Percentiles rank a stretch among this genome's conserved stretches.
Conservation (phyloP, 2,329 filamentous ascomycete genomes). For the Chaetomium sp. region DNA sequence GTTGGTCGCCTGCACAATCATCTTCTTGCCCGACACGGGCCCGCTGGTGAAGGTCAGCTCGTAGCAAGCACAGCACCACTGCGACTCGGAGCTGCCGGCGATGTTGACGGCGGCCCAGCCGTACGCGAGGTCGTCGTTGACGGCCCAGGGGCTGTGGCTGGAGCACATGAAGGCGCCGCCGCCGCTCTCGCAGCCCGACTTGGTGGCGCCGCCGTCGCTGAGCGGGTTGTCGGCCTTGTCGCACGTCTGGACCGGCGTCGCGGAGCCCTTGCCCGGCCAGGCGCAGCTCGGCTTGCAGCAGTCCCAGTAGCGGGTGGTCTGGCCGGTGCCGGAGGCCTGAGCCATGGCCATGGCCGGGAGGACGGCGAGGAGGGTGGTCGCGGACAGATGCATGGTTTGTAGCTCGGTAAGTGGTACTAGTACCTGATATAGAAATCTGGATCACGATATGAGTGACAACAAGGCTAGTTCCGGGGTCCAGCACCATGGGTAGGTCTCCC, state of each 20-base stretch:
- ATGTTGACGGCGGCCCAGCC: constrained; percentile 57
- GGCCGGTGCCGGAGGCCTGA: constrained; percentile 37
- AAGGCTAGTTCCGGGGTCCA: neutral
- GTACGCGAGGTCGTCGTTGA: constrained; percentile 54
- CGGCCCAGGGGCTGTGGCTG: constrained; percentile 53
- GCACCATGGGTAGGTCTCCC: neutral
- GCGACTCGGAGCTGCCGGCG: constrained; percentile 41
- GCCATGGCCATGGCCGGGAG: constrained; percentile 31
- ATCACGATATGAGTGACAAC: neutral
- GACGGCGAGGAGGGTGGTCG: constrained; percentile 32
- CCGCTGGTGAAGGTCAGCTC: constrained; percentile 62
- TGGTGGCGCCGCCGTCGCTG: constrained; percentile 42
- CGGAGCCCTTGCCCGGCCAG: constrained; percentile 52
- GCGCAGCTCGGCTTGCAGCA: constrained; percentile 63
- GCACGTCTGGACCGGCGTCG: constrained; percentile 50
- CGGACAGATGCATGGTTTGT: constrained; percentile 33
- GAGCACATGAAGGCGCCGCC: constrained; percentile 58
- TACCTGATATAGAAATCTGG: neutral
- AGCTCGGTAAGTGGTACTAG: constrained; percentile 7
- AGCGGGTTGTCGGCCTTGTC: constrained; percentile 53
- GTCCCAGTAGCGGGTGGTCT: constrained; percentile 50
- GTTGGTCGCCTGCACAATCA: constrained; percentile 63
- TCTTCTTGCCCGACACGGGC: constrained; percentile 56
- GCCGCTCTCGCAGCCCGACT: constrained; percentile 46
- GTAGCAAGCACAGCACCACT: constrained; percentile 52